These are phyloP conservation scores for Astragalus membranaceus DNA, from an alignment of 306 rosid species.

Conservation along the genomic window DNA sequence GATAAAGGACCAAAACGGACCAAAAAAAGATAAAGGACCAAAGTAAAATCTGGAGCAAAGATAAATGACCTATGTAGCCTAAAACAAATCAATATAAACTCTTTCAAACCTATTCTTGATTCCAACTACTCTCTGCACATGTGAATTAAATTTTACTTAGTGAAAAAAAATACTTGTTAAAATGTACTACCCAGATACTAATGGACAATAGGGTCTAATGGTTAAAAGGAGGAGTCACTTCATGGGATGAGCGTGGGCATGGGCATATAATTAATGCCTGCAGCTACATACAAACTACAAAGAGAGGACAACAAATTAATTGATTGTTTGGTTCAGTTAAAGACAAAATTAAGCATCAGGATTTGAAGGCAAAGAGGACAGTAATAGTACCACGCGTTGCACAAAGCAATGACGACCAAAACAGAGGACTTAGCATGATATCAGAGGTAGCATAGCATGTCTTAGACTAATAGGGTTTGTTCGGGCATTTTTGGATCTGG, in stretches of 20 bases:
- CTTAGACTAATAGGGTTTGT: constrained; percentile 30
- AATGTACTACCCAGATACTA: no score
- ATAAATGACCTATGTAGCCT: no score
- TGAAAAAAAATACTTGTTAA: no score
- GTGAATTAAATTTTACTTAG: no score
- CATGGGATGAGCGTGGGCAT: background rate
- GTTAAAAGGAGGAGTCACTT: background rate
- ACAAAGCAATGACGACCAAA: constrained; percentile 27
- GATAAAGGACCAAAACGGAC: no score
- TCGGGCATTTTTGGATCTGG: constrained; percentile 37
- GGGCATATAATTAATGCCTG: background rate
- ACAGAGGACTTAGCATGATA: constrained; percentile 4
- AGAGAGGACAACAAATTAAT: background rate
- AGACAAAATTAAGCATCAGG: constrained; percentile 15
- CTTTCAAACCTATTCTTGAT: no score
- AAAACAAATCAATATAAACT: no score
- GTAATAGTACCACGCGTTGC: constrained; percentile 50
- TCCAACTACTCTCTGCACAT: no score
- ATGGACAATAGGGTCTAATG: background rate
- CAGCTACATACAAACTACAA: background rate
- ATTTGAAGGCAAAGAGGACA: constrained; percentile 10
- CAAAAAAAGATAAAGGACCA: no score
- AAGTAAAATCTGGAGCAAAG: no score
- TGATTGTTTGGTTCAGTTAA: background rate
- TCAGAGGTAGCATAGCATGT: constrained; percentile 5